Evolutionary conservation across 148 eudicot species (phyloP).

Genomic region (Drosera capensis): DNA sequence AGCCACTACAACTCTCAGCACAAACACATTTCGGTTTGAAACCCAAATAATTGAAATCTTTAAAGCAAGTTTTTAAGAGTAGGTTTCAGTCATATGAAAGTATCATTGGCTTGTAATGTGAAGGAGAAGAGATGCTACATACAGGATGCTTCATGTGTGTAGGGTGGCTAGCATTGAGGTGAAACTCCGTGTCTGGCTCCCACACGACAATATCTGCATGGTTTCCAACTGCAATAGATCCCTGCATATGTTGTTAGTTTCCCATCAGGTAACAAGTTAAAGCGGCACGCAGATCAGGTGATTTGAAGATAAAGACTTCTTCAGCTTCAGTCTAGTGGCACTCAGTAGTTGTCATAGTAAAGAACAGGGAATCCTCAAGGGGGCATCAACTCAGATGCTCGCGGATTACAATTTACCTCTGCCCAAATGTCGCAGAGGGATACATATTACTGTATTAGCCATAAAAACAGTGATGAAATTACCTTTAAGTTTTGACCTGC

Average conservation of each 20-base stretch:
- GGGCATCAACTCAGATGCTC: background rate
- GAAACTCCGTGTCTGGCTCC: constrained; percentile 75
- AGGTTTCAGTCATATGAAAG: too few relatives aligned
- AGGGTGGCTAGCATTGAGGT: constrained; percentile 45
- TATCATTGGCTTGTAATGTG: too few relatives aligned
- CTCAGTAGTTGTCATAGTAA: background rate
- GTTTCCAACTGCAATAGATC: constrained; percentile 60
- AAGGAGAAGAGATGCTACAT: constrained; percentile 6
- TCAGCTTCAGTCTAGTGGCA: too few relatives aligned
- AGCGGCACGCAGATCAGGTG: too few relatives aligned
- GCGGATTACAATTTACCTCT: too few relatives aligned
- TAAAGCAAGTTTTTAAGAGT: too few relatives aligned
- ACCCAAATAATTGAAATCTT: too few relatives aligned
- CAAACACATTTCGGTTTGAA: too few relatives aligned
- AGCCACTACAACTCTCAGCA: background rate
- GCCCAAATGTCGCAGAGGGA: background rate
- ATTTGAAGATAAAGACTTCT: too few relatives aligned
- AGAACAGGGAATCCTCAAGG: constrained; percentile 1
- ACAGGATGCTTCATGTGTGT: constrained; percentile 69
- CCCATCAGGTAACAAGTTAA: too few relatives aligned
- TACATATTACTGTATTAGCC: background rate
- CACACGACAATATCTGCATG: constrained; percentile 92
- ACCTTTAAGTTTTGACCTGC: constrained; percentile 76
- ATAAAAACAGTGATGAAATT: background rate
- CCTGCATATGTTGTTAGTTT: constrained; percentile 52